These are phyloP conservation scores for Spathaspora sp. DNA, from an alignment of 1,139 yeast species.

Conservation along the genomic window DNA sequence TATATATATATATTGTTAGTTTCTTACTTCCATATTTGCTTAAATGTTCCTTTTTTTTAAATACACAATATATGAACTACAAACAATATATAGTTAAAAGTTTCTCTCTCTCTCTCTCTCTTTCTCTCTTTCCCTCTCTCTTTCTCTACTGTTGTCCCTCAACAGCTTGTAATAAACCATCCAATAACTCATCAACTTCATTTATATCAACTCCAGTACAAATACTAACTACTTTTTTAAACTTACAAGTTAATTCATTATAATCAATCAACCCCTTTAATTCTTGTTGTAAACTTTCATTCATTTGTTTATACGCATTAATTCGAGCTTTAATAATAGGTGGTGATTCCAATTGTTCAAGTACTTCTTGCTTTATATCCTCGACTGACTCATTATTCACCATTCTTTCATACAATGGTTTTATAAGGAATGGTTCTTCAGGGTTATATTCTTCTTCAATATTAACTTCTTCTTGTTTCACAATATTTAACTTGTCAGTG, in stretches of 20 bases:
- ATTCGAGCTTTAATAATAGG: slow-evolving; percentile 72
- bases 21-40: neutral
- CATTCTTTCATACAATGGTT: slow-evolving; percentile 53
- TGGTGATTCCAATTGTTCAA: slow-evolving; percentile 55
- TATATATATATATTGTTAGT: no score
- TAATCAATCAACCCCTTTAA: slow-evolving; percentile 47
- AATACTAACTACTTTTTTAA: slow-evolving; percentile 83
- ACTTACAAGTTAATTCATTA: slow-evolving; percentile 74
- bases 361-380: slow-evolving; percentile 22
- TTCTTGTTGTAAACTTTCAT: slow-evolving; percentile 49
- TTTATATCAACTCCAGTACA: slow-evolving; percentile 80
- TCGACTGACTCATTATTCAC: slow-evolving; percentile 31
- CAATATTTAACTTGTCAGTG: slow-evolving; percentile 33
- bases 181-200: slow-evolving; percentile 80
- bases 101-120: no score
- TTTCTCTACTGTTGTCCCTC: slow-evolving; percentile 48
- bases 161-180: slow-evolving; percentile 86
- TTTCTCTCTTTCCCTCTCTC: no score
- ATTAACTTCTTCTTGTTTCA: slow-evolving; percentile 25
- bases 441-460: slow-evolving; percentile 55
- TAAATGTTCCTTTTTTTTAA: neutral
- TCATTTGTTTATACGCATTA: slow-evolving; percentile 60
- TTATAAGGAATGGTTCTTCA: slow-evolving; percentile 79
- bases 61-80: neutral
- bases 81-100: neutral